Percentiles rank a stretch among this genome's conserved stretches.
These are phyloP conservation scores for Aspergillus sp. DNA, from an alignment of 2,329 filamentous ascomycete species.

Conservation along the genomic window DNA sequence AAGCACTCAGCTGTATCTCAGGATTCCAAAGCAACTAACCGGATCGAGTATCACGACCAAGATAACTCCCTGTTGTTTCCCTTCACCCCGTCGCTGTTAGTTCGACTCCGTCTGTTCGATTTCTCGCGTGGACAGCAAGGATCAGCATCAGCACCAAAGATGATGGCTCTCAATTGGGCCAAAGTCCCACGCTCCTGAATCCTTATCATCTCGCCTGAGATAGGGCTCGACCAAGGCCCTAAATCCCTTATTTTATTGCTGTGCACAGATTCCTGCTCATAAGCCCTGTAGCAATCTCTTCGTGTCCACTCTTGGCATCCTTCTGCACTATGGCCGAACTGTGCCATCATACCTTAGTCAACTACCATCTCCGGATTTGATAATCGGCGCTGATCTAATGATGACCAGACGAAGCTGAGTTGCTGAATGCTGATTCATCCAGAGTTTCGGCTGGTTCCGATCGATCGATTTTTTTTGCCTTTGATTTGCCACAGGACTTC, in stretches of 20 bases:
- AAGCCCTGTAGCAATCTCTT: neutral
- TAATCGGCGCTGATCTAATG: neutral
- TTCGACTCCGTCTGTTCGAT: neutral
- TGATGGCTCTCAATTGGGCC: neutral
- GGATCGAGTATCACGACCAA: neutral
- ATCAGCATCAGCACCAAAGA: slow-evolving; percentile 13
- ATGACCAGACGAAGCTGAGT: neutral
- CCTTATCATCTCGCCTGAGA: neutral
- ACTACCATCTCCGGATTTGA: neutral
- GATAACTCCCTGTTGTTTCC: neutral
- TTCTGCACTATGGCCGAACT: no score
- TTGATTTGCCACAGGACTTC: neutral
- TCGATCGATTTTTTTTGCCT: neutral
- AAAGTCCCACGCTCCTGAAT: neutral
- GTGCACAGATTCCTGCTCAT: neutral
- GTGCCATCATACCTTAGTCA: neutral
- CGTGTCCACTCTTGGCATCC: neutral
- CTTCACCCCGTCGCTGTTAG: neutral
- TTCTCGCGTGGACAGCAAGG: slow-evolving; percentile 23
- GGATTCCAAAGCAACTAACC: neutral
- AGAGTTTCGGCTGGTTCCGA: neutral
- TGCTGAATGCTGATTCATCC: neutral
- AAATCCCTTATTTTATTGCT: neutral
- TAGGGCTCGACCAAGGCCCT: neutral
- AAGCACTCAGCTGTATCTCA: neutral